Evolutionary conservation across 2,329 filamentous ascomycete genomes (phyloP).

Genomic region (Elsinoe necatrix): DNA sequence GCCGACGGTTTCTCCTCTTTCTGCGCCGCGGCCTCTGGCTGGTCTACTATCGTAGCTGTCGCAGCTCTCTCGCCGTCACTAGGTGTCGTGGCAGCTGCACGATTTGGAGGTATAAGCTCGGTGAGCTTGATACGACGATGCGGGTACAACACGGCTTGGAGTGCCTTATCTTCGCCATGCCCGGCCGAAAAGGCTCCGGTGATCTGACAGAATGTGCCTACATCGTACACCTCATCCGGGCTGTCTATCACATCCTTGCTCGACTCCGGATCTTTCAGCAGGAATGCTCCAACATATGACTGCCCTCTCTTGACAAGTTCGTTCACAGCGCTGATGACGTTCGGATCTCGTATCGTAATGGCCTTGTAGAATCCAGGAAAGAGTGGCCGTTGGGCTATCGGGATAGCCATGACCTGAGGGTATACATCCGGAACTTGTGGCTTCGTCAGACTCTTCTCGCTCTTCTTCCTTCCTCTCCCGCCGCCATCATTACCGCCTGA

Average conservation of each 20-base stretch:
- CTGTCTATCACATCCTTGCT: slow-evolving; percentile 92
- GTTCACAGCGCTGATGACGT: slow-evolving; percentile 83
- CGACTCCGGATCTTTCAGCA: slow-evolving; percentile 92
- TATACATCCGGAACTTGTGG: slow-evolving; percentile 89
- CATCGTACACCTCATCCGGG: slow-evolving; percentile 84
- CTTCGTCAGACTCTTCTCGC: slow-evolving; percentile 64
- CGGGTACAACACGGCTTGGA: slow-evolving; percentile 92
- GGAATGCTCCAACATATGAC: slow-evolving; percentile 93
- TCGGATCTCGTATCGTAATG: slow-evolving; percentile 87
- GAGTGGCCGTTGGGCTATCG: slow-evolving; percentile 83
- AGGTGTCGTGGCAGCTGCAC: slow-evolving; percentile 35
- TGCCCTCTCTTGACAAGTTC: slow-evolving; percentile 97
- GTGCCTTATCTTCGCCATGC: slow-evolving; percentile 64
- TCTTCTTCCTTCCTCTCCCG: slow-evolving; percentile 63
- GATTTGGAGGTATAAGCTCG: slow-evolving; percentile 62
- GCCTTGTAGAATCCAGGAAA: slow-evolving; percentile 99
- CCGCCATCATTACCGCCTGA: slow-evolving; percentile 44
- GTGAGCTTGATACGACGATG: slow-evolving; percentile 91
- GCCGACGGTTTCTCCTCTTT: slow-evolving; percentile 41
- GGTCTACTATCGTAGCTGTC: slow-evolving; percentile 7
- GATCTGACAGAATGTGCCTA: slow-evolving; percentile 95
- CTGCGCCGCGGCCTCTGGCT: slow-evolving; percentile 19
- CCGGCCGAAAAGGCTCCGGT: slow-evolving; percentile 85
- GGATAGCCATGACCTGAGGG: slow-evolving; percentile 94
- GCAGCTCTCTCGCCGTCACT: slow-evolving; percentile 45